These are phyloP conservation scores for Pontederia paniculata DNA, from an alignment of 176 grass and related monocot species.

Conservation along the genomic window DNA sequence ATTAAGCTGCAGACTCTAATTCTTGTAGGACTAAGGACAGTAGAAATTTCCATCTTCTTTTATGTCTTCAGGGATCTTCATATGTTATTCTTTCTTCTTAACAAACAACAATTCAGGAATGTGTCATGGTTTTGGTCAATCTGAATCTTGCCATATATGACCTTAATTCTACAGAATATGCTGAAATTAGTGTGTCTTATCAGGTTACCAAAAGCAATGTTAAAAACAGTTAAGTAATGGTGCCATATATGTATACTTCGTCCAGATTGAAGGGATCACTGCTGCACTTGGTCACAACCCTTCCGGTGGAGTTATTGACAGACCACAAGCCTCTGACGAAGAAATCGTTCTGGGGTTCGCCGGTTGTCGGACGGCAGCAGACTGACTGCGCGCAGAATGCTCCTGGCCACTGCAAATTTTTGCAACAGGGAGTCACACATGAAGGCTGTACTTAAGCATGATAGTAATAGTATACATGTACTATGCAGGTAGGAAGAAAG, in stretches of 20 bases:
- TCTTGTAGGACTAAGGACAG: too few species aligned
- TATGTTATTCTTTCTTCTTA: too few species aligned
- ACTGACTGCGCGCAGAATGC: slow-evolving; percentile 27
- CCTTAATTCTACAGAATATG: too few species aligned
- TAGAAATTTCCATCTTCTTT: too few species aligned
- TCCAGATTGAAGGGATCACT: slow-evolving; percentile 8
- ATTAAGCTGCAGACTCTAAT: too few species aligned
- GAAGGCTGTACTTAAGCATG: background rate
- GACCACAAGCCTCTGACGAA: slow-evolving; percentile 18
- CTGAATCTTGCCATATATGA: too few species aligned
- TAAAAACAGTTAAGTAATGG: background rate
- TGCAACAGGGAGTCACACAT: background rate
- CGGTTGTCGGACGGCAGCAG: slow-evolving; percentile 33
- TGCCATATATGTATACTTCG: background rate
- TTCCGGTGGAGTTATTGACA: slow-evolving; percentile 7
- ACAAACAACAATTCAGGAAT: too few species aligned
- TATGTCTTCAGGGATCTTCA: too few species aligned
- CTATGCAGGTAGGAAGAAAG: background rate
- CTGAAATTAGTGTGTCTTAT: background rate
- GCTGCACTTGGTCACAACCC: slow-evolving; percentile 19
- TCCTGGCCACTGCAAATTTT: slow-evolving; percentile 31
- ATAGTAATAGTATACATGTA: background rate
- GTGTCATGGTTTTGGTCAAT: too few species aligned
- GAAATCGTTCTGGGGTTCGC: slow-evolving; percentile 37
- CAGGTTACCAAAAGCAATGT: too few species aligned